A percentile compares a stretch with the other conserved stretches of the same genome.
phyloP scores from a whole-genome alignment of 2,329 filamentous ascomycete genomes.

The Thelonectria discophora region DNA sequence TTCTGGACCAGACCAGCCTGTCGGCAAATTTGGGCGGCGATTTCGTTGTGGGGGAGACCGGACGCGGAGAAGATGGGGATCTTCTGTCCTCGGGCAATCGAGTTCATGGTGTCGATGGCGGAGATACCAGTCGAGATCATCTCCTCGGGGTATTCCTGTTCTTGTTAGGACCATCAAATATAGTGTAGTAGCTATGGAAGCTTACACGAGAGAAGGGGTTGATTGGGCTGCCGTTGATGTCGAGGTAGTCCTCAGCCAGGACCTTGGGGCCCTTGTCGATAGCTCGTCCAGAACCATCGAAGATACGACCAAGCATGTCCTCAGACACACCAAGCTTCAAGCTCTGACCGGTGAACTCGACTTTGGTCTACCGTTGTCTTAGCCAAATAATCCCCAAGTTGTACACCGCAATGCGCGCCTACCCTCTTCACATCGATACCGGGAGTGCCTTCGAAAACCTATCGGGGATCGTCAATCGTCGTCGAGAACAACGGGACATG shows the following conservation, averaged over 20 bases:
- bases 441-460: slow-evolving; percentile 97
- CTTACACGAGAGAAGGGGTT: slow-evolving; percentile 95
- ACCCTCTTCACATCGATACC: slow-evolving; percentile 99
- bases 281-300: slow-evolving; percentile 95
- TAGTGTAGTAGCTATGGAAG: slow-evolving; percentile 14
- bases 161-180: slow-evolving; percentile 29
- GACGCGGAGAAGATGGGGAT: slow-evolving; percentile 99
- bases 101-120: slow-evolving; percentile 98
- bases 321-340: slow-evolving; percentile 98
- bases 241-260: slow-evolving; percentile 95
- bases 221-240: slow-evolving; percentile 99
- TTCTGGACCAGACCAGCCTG: slow-evolving; percentile 91
- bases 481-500: slow-evolving; percentile 20
- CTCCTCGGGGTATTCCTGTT: slow-evolving; percentile 95
- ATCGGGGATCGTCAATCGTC: slow-evolving; percentile 42
- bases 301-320: slow-evolving; percentile 99
- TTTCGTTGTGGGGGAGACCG: slow-evolving; percentile 99
- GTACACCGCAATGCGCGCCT: slow-evolving; percentile 38
- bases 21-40: slow-evolving; percentile 97
- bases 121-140: slow-evolving; percentile 99
- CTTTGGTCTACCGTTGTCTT: slow-evolving; percentile 75
- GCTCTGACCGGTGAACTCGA: slow-evolving; percentile 96
- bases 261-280: slow-evolving; percentile 99
- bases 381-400: slow-evolving; percentile 32
- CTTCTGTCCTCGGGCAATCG: slow-evolving; percentile 97